A percentile compares a stretch with the other conserved stretches of the same genome.
These are phyloP conservation scores for Beta vulgaris DNA, from an alignment of 148 eudicot species.

Conservation along the genomic window DNA sequence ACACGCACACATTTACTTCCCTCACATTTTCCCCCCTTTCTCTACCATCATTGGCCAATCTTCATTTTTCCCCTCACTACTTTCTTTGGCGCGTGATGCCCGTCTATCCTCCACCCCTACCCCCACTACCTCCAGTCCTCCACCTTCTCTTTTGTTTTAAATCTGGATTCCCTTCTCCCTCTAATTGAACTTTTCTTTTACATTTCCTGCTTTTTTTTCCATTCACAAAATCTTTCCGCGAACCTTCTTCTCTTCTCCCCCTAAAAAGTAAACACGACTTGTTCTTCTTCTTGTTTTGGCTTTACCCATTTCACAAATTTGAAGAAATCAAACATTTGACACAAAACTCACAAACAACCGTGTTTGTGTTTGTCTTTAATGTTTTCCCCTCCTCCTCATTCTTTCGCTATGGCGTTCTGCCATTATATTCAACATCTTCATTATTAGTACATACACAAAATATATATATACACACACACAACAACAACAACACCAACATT, in stretches of 20 bases:
- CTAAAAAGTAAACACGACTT: not conserved
- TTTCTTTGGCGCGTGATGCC: not conserved
- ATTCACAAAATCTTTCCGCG: not conserved
- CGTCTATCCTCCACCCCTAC: not conserved
- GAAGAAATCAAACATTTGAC: conserved; percentile 14
- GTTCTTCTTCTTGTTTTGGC: conserved; percentile 1
- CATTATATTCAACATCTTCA: too few relatives aligned
- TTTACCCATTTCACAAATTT: not conserved
- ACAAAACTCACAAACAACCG: not conserved
- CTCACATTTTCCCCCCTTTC: conserved; percentile 9
- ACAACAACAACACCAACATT: too few relatives aligned
- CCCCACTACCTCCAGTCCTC: not conserved
- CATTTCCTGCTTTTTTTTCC: not conserved
- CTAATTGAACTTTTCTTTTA: not conserved
- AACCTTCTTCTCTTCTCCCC: conserved; percentile 11
- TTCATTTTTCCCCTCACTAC: not conserved
- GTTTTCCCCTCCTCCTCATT: not conserved
- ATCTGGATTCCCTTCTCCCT: not conserved
- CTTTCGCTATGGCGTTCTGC: too few relatives aligned
- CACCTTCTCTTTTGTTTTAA: not conserved
- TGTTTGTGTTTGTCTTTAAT: not conserved
- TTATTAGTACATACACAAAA: too few relatives aligned
- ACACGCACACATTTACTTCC: not conserved
- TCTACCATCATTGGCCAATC: not conserved
- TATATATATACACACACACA: too few relatives aligned